These are phyloP conservation scores for Polygonum maritimum DNA, from an alignment of 148 eudicot species.

Conservation along the genomic window DNA sequence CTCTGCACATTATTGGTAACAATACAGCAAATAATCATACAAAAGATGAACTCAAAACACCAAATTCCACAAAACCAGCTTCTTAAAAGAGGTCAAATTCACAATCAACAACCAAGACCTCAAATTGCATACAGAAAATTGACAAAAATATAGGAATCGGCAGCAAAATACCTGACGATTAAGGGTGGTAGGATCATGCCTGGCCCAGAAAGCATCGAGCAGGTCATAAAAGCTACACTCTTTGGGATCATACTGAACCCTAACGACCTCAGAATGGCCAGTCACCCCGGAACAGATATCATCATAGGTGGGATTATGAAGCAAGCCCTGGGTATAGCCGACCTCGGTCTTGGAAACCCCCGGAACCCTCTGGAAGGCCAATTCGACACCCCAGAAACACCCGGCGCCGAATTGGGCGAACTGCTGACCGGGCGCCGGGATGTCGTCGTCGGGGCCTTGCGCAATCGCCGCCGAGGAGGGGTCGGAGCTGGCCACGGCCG, in stretches of 20 bases:
- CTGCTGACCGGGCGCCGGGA: conserved; percentile 11
- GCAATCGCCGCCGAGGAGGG: conserved; percentile 8
- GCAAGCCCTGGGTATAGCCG: conserved; percentile 8
- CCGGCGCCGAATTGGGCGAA: conserved; percentile 13
- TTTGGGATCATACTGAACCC: conserved; percentile 15
- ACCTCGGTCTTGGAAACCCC: conserved; percentile 9
- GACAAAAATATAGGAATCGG: not conserved
- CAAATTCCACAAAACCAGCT: not conserved
- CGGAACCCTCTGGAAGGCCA: conserved; percentile 11
- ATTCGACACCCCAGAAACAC: conserved; percentile 11
- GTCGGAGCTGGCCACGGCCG: not conserved
- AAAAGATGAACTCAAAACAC: not conserved
- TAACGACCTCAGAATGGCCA: conserved; percentile 9
- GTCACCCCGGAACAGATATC: conserved; percentile 6
- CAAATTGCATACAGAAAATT: not conserved
- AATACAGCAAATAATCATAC: not conserved
- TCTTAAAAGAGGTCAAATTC: not conserved
- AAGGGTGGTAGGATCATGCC: conserved; percentile 10
- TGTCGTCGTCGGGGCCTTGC: conserved; percentile 11
- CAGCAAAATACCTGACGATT: conserved; percentile 9
- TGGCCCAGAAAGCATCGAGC: conserved; percentile 9
- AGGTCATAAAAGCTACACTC: conserved; percentile 5
- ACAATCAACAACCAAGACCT: not conserved
- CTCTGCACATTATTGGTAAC: not conserved
- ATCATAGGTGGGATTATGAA: conserved; percentile 9